A percentile compares a stretch with the other conserved stretches of the same genome.
These are phyloP conservation scores for Narthecium ossifragum DNA, from an alignment of 106 monocot species.

Conservation along the genomic window DNA sequence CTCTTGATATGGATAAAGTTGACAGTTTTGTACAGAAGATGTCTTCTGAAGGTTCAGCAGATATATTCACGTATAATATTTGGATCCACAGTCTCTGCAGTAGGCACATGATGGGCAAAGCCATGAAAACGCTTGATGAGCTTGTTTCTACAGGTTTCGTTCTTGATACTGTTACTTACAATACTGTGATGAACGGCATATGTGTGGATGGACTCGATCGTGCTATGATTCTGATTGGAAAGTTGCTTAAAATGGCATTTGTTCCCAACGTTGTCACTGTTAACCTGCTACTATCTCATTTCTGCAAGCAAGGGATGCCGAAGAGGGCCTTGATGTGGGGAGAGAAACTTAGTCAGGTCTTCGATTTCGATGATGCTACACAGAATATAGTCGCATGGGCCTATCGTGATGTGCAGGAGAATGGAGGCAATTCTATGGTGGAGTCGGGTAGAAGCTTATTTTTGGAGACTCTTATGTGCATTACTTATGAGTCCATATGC, in stretches of 20 bases:
- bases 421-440: not conserved
- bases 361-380: conserved; percentile 58
- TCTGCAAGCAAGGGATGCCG: conserved; percentile 71
- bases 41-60: conserved; percentile 54
- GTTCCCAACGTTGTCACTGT: conserved; percentile 67
- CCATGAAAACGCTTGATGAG: conserved; percentile 52
- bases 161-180: conserved; percentile 82
- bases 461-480: conserved; percentile 67
- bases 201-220: conserved; percentile 64
- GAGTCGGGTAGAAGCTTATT: conserved; percentile 34
- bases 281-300: conserved; percentile 77
- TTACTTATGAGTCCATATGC: conserved; percentile 37
- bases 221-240: conserved; percentile 63
- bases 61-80: conserved; percentile 91
- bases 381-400: conserved; percentile 64
- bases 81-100: conserved; percentile 71
- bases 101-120: conserved; percentile 40
- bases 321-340: conserved; percentile 66
- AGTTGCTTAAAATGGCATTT: conserved; percentile 76
- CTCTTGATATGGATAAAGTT: conserved; percentile 40
- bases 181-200: conserved; percentile 74
- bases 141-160: conserved; percentile 39
- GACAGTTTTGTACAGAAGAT: conserved; percentile 40
- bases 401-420: conserved; percentile 19
- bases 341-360: conserved; percentile 52